phyloP scores from a whole-genome alignment of 805 yeast genomes.

The Metschnikowia baotianmanensis region DNA sequence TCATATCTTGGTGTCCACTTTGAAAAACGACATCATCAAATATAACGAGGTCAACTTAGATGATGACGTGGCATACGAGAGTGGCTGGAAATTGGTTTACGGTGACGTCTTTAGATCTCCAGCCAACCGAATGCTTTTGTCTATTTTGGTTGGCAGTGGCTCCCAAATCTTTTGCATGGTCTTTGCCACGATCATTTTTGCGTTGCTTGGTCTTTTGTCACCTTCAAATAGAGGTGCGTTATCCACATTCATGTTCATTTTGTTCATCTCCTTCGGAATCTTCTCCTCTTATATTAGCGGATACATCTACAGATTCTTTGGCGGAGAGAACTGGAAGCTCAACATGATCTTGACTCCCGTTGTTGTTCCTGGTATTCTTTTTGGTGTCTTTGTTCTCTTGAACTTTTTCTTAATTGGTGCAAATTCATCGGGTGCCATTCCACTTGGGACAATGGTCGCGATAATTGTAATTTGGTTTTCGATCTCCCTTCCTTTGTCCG shows the following conservation, averaged over 20 bases:
- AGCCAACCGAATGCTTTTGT: constrained; percentile 60
- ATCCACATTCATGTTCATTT: constrained; percentile 82
- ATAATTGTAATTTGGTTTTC: constrained; percentile 81
- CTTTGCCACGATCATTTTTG: constrained; percentile 69
- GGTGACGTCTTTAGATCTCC: constrained; percentile 96
- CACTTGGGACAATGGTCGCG: constrained; percentile 83
- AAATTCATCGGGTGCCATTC: constrained; percentile 91
- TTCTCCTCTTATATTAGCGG: constrained; percentile 89
- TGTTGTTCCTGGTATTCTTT: constrained; percentile 78
- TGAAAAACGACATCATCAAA: constrained; percentile 79
- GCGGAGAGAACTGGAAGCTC: constrained; percentile 87
- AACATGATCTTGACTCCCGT: constrained; percentile 82
- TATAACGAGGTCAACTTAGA: constrained; percentile 89
- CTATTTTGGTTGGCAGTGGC: constrained; percentile 87
- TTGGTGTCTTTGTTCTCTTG: constrained; percentile 60
- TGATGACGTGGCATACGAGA: constrained; percentile 84
- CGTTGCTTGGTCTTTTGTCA: constrained; percentile 83
- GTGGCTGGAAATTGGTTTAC: constrained; percentile 95
- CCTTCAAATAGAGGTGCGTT: constrained; percentile 95
- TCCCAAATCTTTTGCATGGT: constrained; percentile 78
- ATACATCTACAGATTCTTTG: constrained; percentile 79
- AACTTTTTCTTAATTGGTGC: constrained; percentile 79
- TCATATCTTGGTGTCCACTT: constrained; percentile 73
- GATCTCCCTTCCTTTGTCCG: constrained; percentile 80
- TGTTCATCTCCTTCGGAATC: constrained; percentile 77